A percentile compares a stretch with the other conserved stretches of the same genome.
These are phyloP conservation scores for Kingdonia uniflora DNA, from an alignment of 164 flowering plant genomes.

Conservation along the genomic window DNA sequence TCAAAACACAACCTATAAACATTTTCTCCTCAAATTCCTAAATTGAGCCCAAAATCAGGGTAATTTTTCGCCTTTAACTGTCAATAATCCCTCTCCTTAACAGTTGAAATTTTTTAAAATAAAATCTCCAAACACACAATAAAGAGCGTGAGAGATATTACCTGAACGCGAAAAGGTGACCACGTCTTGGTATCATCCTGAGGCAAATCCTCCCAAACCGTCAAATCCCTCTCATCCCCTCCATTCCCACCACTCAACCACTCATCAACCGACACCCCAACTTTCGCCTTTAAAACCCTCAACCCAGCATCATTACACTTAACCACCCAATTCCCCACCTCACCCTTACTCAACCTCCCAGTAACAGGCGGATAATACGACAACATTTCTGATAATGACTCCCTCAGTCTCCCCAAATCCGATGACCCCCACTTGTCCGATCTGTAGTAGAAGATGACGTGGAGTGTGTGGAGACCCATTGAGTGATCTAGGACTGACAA, in stretches of 20 bases:
- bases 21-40: too few species aligned
- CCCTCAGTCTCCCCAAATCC: constrained; percentile 26
- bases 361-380: constrained; percentile 44
- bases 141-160: constrained; percentile 10
- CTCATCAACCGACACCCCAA: constrained; percentile 42
- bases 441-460: constrained; percentile 47
- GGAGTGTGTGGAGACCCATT: constrained; percentile 50
- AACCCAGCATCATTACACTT: constrained; percentile 74
- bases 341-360: constrained; percentile 43
- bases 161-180: constrained; percentile 79
- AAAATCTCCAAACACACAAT: background rate
- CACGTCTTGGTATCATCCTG: constrained; percentile 48
- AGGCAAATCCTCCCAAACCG: constrained; percentile 61
- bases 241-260: constrained; percentile 56
- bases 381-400: constrained; percentile 34
- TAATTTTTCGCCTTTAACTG: too few species aligned
- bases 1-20: too few species aligned
- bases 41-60: too few species aligned
- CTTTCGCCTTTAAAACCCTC: constrained; percentile 40
- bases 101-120: too few species aligned
- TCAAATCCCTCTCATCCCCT: constrained; percentile 43
- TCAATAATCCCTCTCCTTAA: too few species aligned
- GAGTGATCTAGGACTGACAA: constrained; percentile 42
- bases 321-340: constrained; percentile 50
- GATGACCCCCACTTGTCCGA: constrained; percentile 5